A percentile compares a stretch with the other conserved stretches of the same genome.
Evolutionary conservation across 2,329 filamentous ascomycete species (phyloP).

Genomic region (Arthrobotrys megalospora): DNA sequence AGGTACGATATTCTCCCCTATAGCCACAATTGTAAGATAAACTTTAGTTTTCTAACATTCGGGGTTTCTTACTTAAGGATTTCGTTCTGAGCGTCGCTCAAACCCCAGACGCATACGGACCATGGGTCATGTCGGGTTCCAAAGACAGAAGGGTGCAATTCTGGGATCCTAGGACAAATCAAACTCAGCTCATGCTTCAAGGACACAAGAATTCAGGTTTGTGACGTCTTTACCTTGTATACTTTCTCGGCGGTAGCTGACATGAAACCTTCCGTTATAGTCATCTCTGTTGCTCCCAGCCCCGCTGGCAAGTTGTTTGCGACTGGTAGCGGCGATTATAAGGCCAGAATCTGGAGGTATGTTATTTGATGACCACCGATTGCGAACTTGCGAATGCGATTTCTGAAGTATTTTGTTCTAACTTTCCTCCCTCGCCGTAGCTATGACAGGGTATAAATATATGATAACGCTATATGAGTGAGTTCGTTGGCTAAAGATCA

Average conservation of each 20-base stretch:
- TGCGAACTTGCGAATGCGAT: neutral
- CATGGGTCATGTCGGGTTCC: conserved; percentile 96
- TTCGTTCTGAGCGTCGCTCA: conserved; percentile 96
- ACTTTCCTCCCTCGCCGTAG: conserved; percentile 22
- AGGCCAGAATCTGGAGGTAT: conserved; percentile 87
- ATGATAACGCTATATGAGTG: neutral
- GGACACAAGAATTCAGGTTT: conserved; percentile 94
- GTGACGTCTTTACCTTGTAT: conserved; percentile 65
- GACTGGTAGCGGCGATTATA: conserved; percentile 97
- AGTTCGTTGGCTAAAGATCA: conserved; percentile 11
- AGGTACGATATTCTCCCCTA: conserved; percentile 73
- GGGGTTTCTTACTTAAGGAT: conserved; percentile 73
- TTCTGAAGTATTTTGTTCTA: neutral
- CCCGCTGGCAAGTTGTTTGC: conserved; percentile 90
- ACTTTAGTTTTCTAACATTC: conserved; percentile 27
- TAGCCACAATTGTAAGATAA: neutral
- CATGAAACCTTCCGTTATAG: conserved; percentile 68
- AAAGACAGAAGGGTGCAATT: conserved; percentile 99
- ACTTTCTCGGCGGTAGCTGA: conserved; percentile 18
- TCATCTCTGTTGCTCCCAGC: conserved; percentile 96
- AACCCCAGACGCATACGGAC: conserved; percentile 81
- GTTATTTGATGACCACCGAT: conserved; percentile 31
- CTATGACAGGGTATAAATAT: conserved; percentile 52
- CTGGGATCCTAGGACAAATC: conserved; percentile 95
- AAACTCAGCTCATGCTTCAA: conserved; percentile 97